A percentile compares a stretch with the other conserved stretches of the same genome.
phyloP scores from a whole-genome alignment of 2,329 filamentous ascomycete genomes.

The Arthroderma sp. region DNA sequence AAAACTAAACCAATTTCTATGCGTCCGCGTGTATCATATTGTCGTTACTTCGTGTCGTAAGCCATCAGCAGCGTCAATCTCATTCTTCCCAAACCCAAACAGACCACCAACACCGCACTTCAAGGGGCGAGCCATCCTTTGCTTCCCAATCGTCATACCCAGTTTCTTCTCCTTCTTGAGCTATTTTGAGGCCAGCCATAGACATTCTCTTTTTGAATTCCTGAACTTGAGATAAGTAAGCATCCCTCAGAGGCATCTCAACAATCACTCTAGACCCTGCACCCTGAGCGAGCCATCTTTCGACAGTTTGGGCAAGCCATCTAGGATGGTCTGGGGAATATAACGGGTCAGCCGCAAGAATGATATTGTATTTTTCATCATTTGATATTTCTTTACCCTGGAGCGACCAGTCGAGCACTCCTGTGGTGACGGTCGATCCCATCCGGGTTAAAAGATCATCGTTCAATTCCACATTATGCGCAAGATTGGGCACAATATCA shows the following conservation, averaged over 20 bases:
- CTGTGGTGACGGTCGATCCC: slow-evolving; percentile 48
- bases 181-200: slow-evolving; percentile 36
- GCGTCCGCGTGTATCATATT: not conserved
- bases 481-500: slow-evolving; percentile 68
- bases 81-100: slow-evolving; percentile 29
- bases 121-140: slow-evolving; percentile 27
- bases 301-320: slow-evolving; percentile 59
- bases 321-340: slow-evolving; percentile 74
- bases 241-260: slow-evolving; percentile 68
- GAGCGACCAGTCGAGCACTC: slow-evolving; percentile 58
- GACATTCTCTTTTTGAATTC: slow-evolving; percentile 52
- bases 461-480: slow-evolving; percentile 60
- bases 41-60: not conserved
- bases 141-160: slow-evolving; percentile 37
- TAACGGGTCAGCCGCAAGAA: slow-evolving; percentile 74
- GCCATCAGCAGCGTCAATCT: not conserved
- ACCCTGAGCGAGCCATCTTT: slow-evolving; percentile 48
- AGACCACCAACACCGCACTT: slow-evolving; percentile 36
- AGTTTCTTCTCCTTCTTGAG: slow-evolving; percentile 37
- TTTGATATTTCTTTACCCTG: slow-evolving; percentile 13
- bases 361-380: slow-evolving; percentile 42
- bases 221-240: slow-evolving; percentile 48
- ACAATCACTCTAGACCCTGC: slow-evolving; percentile 54
- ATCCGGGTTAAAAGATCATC: slow-evolving; percentile 38
- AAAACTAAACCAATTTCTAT: no score